Evolutionary conservation across 164 flowering plant genomes (phyloP), one percentile per base, ranked within the genome.

Genomic region (Tinospora cordifolia): DNA sequence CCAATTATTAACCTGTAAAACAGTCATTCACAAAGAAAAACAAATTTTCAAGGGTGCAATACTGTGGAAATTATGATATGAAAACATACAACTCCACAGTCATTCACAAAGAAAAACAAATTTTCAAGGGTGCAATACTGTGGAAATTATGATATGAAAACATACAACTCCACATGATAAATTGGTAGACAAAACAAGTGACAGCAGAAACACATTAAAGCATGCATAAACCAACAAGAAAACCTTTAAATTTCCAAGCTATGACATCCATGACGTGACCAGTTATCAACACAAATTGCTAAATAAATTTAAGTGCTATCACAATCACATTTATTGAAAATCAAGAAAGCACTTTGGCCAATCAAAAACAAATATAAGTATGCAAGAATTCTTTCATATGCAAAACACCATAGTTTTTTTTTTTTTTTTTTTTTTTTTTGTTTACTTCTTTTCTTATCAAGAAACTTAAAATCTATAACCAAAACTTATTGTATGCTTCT

Each of bases 1-100:
- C 99, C 99, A 95, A 14, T 82, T 79, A 79, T 86, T 87, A 63
- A 85, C 86, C 98, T 94, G 70, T 44, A 72, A 6, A 65, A 65
- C 13, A 65, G n/a, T 38, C 14, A 75, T 14, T 40, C 12, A 9
- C 12, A 14, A 44, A 14, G 47, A 44, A 44, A 44, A 14, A 5
- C 19, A 54, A 54, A 54, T 9, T 19, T 21, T 54, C 60, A n/a
- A 21, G 21, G 24, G n/a, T n/a, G 4, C 59, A 54, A 54, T n/a
- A 17, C 60, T 54, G 6, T 4, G 24, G 24, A n/a, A 17, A 8
- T 21, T 54, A 44, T 10, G 14, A 44, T 44, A 44, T 44, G 47
- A 44, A 10, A 54, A 54, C 10, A 21, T 19, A 54, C n/a, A n/a
- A n/a, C n/a, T n/a, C n/a, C n/a, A 65, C 13, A 65, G n/a, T 38